Percentiles rank a stretch among this genome's conserved stretches.
These are phyloP conservation scores for Nothophaeocryptopus gaeumannii DNA, from an alignment of 2,329 filamentous ascomycete species.

Conservation along the genomic window DNA sequence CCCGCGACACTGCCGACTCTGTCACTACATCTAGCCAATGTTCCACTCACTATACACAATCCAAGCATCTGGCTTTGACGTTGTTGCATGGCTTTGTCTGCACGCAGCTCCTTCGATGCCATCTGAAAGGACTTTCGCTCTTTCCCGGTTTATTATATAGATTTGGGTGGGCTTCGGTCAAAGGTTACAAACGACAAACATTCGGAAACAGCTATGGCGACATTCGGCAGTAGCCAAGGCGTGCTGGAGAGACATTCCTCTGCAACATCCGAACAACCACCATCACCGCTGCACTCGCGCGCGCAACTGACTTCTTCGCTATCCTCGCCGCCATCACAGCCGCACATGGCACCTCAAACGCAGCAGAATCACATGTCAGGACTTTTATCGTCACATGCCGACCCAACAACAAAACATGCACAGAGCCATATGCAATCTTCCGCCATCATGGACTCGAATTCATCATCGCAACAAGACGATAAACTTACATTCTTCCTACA, in stretches of 20 bases:
- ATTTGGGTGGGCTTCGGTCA: no score
- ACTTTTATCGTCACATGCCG: conserved; percentile 6
- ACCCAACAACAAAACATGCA: not conserved
- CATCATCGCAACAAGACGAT: not conserved
- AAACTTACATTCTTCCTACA: conserved; percentile 26
- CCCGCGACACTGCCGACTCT: no score
- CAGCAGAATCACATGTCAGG: not conserved
- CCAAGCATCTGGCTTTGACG: no score
- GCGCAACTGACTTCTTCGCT: not conserved
- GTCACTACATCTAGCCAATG: no score
- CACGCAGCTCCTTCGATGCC: no score
- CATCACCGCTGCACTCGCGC: not conserved
- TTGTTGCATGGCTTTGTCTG: no score
- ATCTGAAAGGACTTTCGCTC: no score
- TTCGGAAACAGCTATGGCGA: not conserved
- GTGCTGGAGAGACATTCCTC: conserved; percentile 5
- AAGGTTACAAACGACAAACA: no score
- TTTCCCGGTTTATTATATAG: no score
- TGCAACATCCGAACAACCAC: not conserved
- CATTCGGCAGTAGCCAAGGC: not conserved
- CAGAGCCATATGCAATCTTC: not conserved
- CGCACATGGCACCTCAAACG: not conserved
- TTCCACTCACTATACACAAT: no score
- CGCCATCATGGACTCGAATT: not conserved
- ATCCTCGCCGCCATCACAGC: not conserved